Evolutionary conservation across 495 filamentous ascomycete species (phyloP).

Genomic region (Halenospora varia): DNA sequence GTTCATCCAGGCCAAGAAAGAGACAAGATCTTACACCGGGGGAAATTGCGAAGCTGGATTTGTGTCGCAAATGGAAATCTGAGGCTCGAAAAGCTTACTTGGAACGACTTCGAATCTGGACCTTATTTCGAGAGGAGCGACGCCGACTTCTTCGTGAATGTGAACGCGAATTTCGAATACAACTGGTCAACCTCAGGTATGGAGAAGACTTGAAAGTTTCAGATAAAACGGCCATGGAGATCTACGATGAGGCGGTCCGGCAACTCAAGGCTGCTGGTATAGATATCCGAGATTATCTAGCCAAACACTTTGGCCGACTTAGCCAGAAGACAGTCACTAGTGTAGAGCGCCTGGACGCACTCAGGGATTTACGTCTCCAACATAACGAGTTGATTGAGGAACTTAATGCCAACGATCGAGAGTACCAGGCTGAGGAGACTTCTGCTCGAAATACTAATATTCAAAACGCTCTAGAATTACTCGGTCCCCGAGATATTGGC

Average conservation of each 20-base stretch:
- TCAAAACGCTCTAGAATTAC: constrained; percentile 15
- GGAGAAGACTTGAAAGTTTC: not conserved
- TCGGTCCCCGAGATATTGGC: constrained; percentile 11
- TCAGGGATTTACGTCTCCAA: not conserved
- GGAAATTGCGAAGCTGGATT: not conserved
- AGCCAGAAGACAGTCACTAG: not conserved
- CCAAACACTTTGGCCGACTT: not conserved
- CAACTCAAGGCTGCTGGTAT: not conserved
- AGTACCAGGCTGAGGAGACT: constrained; percentile 13
- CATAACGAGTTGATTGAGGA: not conserved
- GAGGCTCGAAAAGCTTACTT: not conserved
- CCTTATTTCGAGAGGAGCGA: not conserved
- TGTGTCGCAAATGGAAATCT: not conserved
- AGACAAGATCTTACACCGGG: not conserved
- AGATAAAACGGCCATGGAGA: not conserved
- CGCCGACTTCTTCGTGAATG: not conserved
- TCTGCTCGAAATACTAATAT: not conserved
- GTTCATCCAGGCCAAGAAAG: constrained; percentile 7
- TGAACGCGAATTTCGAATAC: not conserved
- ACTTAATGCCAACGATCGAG: constrained; percentile 1
- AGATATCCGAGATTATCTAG: no score
- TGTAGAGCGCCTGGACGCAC: not conserved
- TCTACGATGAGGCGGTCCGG: no score
- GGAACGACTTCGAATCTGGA: not conserved
- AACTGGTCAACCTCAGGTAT: not conserved